Conservation (phyloP, 176 grass and related monocot species). For the Lolium rigidum region DNA sequence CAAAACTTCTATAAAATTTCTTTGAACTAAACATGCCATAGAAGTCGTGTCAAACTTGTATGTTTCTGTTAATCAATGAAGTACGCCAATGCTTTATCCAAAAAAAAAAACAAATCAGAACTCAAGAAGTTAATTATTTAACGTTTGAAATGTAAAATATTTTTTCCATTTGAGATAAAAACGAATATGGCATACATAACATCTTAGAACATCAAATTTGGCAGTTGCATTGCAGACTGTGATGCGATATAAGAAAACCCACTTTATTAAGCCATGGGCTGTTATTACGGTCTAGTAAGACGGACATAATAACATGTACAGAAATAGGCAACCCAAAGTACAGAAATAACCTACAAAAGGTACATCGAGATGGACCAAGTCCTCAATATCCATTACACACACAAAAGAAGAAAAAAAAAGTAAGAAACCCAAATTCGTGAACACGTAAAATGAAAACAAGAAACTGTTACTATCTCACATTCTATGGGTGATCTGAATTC, state of each 20-base stretch:
- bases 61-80: no score
- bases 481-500: background rate
- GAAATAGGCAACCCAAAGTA: background rate
- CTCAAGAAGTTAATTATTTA: background rate
- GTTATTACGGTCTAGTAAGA: background rate
- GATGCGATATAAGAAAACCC: background rate
- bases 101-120: background rate
- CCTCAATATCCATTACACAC: background rate
- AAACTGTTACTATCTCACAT: background rate
- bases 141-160: background rate
- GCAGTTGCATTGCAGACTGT: background rate
- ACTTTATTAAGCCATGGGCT: constrained; percentile 13
- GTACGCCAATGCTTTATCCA: no score
- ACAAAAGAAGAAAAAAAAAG: background rate
- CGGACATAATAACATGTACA: background rate
- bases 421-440: background rate
- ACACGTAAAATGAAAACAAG: background rate
- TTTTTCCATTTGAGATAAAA: background rate
- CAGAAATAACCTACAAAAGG: background rate
- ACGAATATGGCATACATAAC: background rate
- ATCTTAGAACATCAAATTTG: background rate
- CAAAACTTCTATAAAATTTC: no score
- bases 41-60: no score
- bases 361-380: background rate
- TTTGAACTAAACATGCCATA: no score